Percentiles rank a stretch among this genome's conserved stretches.
Conservation (phyloP, 768 basidiomycete genomes). For the Mycena filopes region DNA sequence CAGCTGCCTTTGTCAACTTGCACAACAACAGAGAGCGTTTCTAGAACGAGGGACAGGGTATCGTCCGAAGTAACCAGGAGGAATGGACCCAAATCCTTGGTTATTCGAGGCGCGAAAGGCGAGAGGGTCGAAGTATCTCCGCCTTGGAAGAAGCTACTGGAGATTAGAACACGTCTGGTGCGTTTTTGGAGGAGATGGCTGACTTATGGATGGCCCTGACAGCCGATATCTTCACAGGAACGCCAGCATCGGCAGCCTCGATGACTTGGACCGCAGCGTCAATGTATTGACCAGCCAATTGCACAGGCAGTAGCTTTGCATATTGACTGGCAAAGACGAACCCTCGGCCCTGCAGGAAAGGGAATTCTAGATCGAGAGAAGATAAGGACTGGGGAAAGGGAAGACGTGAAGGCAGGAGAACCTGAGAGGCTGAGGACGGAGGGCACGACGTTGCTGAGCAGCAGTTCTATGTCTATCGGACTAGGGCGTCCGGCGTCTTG, state of each 20-base stretch:
- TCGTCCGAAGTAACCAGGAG: constrained; percentile 85
- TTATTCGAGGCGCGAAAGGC: constrained; percentile 78
- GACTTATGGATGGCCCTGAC: constrained; percentile 95
- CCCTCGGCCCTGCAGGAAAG: constrained; percentile 94
- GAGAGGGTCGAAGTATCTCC: constrained; percentile 68
- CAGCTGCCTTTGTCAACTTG: constrained; percentile 79
- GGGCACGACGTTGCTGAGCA: constrained; percentile 85
- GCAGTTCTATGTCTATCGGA: constrained; percentile 79
- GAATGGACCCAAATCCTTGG: constrained; percentile 87
- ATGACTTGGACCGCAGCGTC: constrained; percentile 89
- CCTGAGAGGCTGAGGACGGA: constrained; percentile 77
- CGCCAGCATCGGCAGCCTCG: constrained; percentile 72
- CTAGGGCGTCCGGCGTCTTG: constrained; percentile 67
- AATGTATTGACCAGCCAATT: constrained; percentile 86
- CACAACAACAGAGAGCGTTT: constrained; percentile 84
- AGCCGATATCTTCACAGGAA: constrained; percentile 95
- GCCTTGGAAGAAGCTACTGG: constrained; percentile 73
- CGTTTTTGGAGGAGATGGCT: neutral
- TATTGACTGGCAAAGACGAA: constrained; percentile 96
- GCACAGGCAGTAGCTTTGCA: constrained; percentile 74
- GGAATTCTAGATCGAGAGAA: constrained; percentile 65
- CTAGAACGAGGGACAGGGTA: constrained; percentile 87
- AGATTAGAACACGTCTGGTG: constrained; percentile 19
- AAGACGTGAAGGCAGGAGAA: constrained; percentile 41
- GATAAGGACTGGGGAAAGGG: neutral